Conservation (phyloP, 305 asterid genomes). For the Fraxinus baroniana region DNA sequence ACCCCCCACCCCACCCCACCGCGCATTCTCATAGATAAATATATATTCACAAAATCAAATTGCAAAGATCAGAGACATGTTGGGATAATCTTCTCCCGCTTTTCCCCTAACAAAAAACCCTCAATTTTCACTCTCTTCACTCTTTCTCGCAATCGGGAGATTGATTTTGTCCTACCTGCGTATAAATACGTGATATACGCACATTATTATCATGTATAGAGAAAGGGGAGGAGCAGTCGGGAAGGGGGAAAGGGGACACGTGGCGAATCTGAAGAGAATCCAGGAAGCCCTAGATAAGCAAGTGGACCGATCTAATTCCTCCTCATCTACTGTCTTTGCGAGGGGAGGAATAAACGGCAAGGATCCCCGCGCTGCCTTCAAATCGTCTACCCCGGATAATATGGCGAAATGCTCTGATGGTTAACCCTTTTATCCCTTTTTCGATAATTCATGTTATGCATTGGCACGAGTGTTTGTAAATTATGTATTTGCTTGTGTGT, state of each 20-base stretch:
- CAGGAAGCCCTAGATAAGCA: constrained; percentile 25
- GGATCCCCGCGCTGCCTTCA: background rate
- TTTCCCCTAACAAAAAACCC: constrained; percentile 24
- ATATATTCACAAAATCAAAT: background rate
- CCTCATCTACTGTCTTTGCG: background rate
- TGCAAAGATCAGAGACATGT: background rate
- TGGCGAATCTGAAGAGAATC: constrained; percentile 21
- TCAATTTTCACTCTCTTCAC: constrained; percentile 22
- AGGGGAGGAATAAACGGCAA: background rate
- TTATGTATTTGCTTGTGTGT: background rate
- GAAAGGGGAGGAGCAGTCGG: constrained; percentile 13
- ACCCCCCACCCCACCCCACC: background rate
- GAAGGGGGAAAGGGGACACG: constrained; percentile 27
- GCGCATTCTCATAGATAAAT: background rate
- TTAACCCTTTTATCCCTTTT: background rate
- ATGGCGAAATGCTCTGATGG: constrained; percentile 22
- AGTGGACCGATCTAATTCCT: background rate
- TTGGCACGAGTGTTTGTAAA: background rate
- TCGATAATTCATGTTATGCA: background rate
- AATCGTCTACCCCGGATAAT: constrained; percentile 17
- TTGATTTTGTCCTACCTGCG: background rate
- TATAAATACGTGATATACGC: background rate
- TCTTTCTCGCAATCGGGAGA: background rate
- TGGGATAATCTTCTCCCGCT: constrained; percentile 31
- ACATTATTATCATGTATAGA: constrained; percentile 2